Evolutionary conservation across 371 early-diverging fungal species (phyloP), one percentile per base, ranked within the genome.

Genomic region (Actinomucor elegans): DNA sequence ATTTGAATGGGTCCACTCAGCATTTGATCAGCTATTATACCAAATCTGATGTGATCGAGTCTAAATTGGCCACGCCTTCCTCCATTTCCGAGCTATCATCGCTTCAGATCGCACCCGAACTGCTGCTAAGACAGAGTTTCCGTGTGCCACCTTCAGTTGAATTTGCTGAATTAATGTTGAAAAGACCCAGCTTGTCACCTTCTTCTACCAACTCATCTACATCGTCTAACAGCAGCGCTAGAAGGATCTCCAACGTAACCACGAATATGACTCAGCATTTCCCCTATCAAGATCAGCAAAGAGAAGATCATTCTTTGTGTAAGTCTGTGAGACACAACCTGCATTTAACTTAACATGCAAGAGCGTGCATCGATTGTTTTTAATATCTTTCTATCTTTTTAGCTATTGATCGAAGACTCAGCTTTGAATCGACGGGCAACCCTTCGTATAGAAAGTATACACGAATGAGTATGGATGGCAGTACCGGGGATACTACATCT

Each of bases 11-110:
- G 29, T 76, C 80, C 26, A 77, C 80, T 40, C 87, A 90, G 55
- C 94, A 93, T 50, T 67, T 94, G 53, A 89, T 94, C 33, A 91
- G 89, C 56, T 94, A 94, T 60, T 93, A 92, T 64, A 80, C 82
- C 33, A 85, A 86, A 59, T 84, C 88, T 14, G 89, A 91, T 56
- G 85, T 90, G 0, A 55, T 82, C 6, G 64, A 66, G 3, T 55
- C 73, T n/a, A 73, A 60, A 18, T 61, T 85, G 14, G 67, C 67
- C 4, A 81, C 79, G 1, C 86, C 86, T 7, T 73, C 79, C 1
- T 65, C 71, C 6, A 67, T 77, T 14, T 67, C 81, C 10, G 74
- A 75, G 15, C 53, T 83, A 8, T 74, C 75, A 5, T 28, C 59
- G 10, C 59, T 83, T 3, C 73, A 70, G 20, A 77, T 83, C 45